Base-by-base conservation (phyloP, 83 land plant species). In the Picea abies region DNA sequence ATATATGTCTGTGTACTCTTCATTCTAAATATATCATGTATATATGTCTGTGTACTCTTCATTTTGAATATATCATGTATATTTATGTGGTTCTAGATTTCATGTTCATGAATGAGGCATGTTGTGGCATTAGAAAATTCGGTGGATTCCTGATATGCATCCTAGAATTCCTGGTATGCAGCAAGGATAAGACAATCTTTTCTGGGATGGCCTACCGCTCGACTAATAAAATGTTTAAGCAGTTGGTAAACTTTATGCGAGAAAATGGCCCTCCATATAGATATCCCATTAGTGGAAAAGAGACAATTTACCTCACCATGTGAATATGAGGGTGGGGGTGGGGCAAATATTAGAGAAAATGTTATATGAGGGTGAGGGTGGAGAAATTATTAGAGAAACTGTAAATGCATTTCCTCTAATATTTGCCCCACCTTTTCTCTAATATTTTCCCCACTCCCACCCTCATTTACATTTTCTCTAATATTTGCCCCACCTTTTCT, bases 121-220 rank as follows among this genome's bases (percentile, higher is more conserved):
- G 83, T 23, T 82, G 83, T 63, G 83, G 83, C 78, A 82, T 82
- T 71, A 78, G 83, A 16, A 82, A 71, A 63, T 82, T 60, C 15
- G 83, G 83, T 23, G 83, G 83, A 4, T 82, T 82, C 19, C 49
- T 82, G 19, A 82, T 69, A 19, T 82, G 83, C 17, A 1, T 71
- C 10, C 83, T 19, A 23, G 78, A 75, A 8, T 82, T 67, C 58
- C 83, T 78, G n/a, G 78, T 71, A 23, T 82, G 83, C 78, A 19
- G 58, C 15, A 63, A 82, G n/a, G 83, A 69, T 5, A 71, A 49
- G 61, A 47, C 9, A 61, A 82, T 56, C 29, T 82, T 10, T 82
- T 69, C 16, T 82, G 83, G 83, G 83, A 82, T 26, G n/a, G 83
- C 78, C 17, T 82, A 82, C 75, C 79, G 71, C 29, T 39, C 83